Percentiles rank a stretch among this genome's conserved stretches.
Evolutionary conservation across 495 filamentous ascomycete genomes (phyloP).

Genomic region (Daldinia childiae): DNA sequence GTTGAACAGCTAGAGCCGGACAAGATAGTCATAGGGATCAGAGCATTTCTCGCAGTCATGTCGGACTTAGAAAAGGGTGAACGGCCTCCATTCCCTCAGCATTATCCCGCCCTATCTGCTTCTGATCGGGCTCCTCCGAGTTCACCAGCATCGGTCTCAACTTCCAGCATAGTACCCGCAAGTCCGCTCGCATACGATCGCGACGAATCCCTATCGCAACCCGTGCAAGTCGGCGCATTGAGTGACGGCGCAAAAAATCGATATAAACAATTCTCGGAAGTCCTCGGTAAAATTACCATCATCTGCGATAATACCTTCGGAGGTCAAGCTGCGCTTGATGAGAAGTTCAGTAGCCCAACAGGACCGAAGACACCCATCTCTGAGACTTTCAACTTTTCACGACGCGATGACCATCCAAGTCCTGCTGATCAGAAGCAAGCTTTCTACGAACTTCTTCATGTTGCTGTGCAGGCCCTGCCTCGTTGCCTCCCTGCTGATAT

Average conservation of each 20-base stretch:
- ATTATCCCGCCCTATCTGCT: conserved; percentile 55
- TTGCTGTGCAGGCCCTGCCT: conserved; percentile 93
- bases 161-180: conserved; percentile 44
- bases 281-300: conserved; percentile 92
- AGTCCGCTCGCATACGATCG: conserved; percentile 42
- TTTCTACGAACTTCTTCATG: conserved; percentile 94
- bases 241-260: conserved; percentile 81
- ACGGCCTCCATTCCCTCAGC: conserved; percentile 81
- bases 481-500: conserved; percentile 91
- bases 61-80: conserved; percentile 90
- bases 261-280: conserved; percentile 91
- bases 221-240: conserved; percentile 77
- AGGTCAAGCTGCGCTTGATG: conserved; percentile 92
- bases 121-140: conserved; percentile 59
- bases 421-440: conserved; percentile 87
- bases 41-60: conserved; percentile 91
- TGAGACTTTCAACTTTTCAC: conserved; percentile 89
- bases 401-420: conserved; percentile 79
- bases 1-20: conserved; percentile 96
- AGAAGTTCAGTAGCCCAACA: conserved; percentile 82
- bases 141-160: conserved; percentile 63
- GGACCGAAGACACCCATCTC: conserved; percentile 93
- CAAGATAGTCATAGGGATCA: conserved; percentile 94
- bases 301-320: conserved; percentile 97
- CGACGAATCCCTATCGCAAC: conserved; percentile 72